Percentiles rank a stretch among this genome's conserved stretches.
Conservation (phyloP, 192 early-diverging fungal genomes). For the Umbelopsis ramanniana region DNA sequence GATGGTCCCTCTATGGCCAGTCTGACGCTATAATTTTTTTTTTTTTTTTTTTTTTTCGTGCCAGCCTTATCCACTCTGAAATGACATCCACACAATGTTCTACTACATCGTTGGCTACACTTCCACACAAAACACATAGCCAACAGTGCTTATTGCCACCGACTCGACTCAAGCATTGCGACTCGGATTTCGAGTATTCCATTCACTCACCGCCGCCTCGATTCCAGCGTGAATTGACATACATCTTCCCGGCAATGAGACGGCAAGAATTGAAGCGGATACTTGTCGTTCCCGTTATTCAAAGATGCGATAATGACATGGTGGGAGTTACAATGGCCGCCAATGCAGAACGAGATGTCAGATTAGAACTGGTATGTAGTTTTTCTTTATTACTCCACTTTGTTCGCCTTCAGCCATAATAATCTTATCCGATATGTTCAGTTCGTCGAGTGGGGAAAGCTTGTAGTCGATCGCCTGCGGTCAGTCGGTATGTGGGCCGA, state of each 20-base stretch:
- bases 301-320: conserved; percentile 76
- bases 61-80: neutral
- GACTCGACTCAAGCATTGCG: conserved; percentile 26
- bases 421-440: conserved; percentile 32
- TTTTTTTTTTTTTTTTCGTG: conserved; percentile 10
- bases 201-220: conserved; percentile 51
- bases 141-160: conserved; percentile 24
- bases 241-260: conserved; percentile 63
- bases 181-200: conserved; percentile 50
- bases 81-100: conserved; percentile 19
- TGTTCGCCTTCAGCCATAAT: neutral
- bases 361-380: conserved; percentile 70
- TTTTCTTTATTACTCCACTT: neutral
- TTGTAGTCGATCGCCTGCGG: conserved; percentile 57
- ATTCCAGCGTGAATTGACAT: conserved; percentile 68
- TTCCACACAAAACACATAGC: neutral
- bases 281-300: conserved; percentile 82
- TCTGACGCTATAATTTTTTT: conserved; percentile 11
- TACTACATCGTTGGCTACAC: neutral
- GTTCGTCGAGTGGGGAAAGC: conserved; percentile 76
- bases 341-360: conserved; percentile 80
- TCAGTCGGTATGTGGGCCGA: conserved; percentile 82
- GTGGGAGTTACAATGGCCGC: conserved; percentile 70
- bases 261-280: conserved; percentile 52
- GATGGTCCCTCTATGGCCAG: neutral